Percentiles rank a stretch among this genome's conserved stretches.
Conservation (phyloP, 495 filamentous ascomycete genomes). For the Xylaria castorea region DNA sequence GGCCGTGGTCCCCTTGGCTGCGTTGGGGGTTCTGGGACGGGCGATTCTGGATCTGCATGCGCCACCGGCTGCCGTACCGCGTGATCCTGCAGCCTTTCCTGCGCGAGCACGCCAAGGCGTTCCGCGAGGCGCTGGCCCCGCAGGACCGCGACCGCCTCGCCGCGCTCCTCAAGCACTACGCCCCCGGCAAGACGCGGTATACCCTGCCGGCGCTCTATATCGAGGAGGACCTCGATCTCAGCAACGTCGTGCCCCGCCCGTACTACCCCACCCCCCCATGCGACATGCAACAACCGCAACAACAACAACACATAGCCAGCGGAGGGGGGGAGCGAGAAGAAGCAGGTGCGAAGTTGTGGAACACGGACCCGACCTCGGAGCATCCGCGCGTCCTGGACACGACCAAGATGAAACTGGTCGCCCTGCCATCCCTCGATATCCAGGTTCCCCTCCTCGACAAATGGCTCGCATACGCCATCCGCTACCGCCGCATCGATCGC, state of each 20-base stretch:
- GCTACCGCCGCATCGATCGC: slow-evolving; percentile 54
- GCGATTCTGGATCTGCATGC: slow-evolving; percentile 79
- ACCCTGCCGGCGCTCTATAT: slow-evolving; percentile 60
- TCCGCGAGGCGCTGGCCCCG: slow-evolving; percentile 46
- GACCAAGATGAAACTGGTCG: slow-evolving; percentile 47
- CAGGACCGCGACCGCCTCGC: slow-evolving; percentile 38
- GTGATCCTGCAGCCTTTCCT: slow-evolving; percentile 61
- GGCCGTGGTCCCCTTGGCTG: slow-evolving; percentile 33
- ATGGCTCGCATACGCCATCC: slow-evolving; percentile 52
- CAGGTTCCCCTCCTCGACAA: slow-evolving; percentile 40
- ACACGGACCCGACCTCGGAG: slow-evolving; percentile 25
- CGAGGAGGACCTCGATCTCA: slow-evolving; percentile 35
- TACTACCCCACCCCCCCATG: slow-evolving; percentile 9
- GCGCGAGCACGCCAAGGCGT: slow-evolving; percentile 52
- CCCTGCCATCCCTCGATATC: slow-evolving; percentile 59
- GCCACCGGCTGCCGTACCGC: slow-evolving; percentile 44
- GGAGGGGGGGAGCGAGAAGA: background rate
- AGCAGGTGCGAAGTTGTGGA: background rate
- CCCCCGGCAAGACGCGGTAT: slow-evolving; percentile 59
- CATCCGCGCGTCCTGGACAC: slow-evolving; percentile 18
- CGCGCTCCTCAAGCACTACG: slow-evolving; percentile 46
- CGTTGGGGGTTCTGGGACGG: slow-evolving; percentile 74
- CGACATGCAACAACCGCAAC: no score
- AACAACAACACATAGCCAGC: background rate
- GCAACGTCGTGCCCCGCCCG: slow-evolving; percentile 16